Conservation (phyloP, 495 filamentous ascomycete species). For the Pyrenopolyporus hunteri region DNA sequence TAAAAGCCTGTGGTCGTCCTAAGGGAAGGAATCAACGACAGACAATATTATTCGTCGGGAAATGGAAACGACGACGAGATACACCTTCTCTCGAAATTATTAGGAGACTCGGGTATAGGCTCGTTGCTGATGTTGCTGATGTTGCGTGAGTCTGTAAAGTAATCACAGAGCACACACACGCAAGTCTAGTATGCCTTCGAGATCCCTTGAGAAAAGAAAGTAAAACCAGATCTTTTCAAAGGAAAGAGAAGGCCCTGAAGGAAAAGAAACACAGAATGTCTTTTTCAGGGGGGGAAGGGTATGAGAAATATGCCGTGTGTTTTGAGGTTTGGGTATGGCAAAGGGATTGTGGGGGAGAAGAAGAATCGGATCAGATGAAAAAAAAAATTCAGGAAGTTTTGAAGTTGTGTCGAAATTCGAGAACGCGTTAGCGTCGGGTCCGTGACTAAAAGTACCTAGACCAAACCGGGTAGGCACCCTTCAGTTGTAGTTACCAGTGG, state of each 20-base stretch:
- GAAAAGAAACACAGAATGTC: conserved; percentile 37
- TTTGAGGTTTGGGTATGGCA: conserved; percentile 45
- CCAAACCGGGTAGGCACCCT: conserved; percentile 18
- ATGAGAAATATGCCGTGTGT: conserved; percentile 33
- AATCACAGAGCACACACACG: conserved; percentile 23
- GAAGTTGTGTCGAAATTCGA: conserved; percentile 42
- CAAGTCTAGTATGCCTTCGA: conserved; percentile 35
- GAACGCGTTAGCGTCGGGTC: conserved; percentile 38
- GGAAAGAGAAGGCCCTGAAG: conserved; percentile 41
- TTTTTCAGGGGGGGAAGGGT: conserved; percentile 30
- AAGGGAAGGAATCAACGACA: conserved; percentile 13
- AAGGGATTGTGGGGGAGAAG: conserved; percentile 46
- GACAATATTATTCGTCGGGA: conserved; percentile 12
- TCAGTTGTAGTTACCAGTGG: conserved; percentile 15
- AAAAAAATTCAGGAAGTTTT: conserved; percentile 44
- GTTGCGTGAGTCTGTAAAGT: not conserved
- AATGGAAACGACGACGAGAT: conserved; percentile 15
- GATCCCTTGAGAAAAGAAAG: conserved; percentile 50
- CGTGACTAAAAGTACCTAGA: conserved; percentile 33
- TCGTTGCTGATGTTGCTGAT: conserved; percentile 2
- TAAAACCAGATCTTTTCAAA: conserved; percentile 45
- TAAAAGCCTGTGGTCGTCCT: conserved; percentile 6
- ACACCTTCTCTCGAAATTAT: conserved; percentile 30
- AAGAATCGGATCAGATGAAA: conserved; percentile 43
- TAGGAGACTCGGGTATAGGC: conserved; percentile 18